Evolutionary conservation across 2,329 filamentous ascomycete species (phyloP).

Genomic region (Rhynchosporium agropyri): DNA sequence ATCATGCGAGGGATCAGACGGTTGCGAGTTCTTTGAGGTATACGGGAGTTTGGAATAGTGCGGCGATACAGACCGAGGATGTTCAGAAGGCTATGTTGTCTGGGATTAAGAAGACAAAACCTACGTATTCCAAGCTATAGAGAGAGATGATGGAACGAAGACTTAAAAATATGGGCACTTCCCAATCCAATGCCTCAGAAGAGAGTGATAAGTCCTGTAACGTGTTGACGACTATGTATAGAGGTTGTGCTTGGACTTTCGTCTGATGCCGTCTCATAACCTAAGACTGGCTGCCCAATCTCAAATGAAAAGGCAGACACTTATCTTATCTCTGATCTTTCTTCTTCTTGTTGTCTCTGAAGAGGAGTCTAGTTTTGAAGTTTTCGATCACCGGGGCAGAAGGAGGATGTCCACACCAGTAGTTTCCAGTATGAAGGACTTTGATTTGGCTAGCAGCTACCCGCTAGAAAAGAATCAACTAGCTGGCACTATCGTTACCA

Average conservation of each 20-base stretch:
- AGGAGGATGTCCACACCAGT: background rate
- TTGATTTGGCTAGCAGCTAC: background rate
- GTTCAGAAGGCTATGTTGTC: conserved; percentile 73
- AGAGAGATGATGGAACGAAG: background rate
- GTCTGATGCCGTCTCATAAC: too few relatives aligned
- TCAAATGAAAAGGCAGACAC: too few relatives aligned
- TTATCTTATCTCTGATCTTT: background rate
- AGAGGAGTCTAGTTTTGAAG: background rate
- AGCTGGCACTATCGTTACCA: conserved; percentile 1
- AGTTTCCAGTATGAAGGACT: conserved; percentile 2
- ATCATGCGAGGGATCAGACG: conserved; percentile 76
- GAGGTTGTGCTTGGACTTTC: too few relatives aligned
- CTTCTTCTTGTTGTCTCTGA: too few relatives aligned
- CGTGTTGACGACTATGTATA: background rate
- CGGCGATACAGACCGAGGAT: conserved; percentile 79
- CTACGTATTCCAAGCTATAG: conserved; percentile 82
- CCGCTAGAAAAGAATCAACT: background rate
- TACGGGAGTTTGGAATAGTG: conserved; percentile 85
- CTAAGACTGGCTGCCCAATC: too few relatives aligned
- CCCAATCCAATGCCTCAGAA: background rate
- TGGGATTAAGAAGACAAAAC: conserved; percentile 75
- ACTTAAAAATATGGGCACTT: background rate
- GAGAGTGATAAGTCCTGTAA: background rate
- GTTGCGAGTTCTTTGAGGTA: conserved; percentile 81
- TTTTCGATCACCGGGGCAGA: background rate